phyloP scores from a whole-genome alignment of 768 basidiomycete species.

The Lanmaoa rubissima region DNA sequence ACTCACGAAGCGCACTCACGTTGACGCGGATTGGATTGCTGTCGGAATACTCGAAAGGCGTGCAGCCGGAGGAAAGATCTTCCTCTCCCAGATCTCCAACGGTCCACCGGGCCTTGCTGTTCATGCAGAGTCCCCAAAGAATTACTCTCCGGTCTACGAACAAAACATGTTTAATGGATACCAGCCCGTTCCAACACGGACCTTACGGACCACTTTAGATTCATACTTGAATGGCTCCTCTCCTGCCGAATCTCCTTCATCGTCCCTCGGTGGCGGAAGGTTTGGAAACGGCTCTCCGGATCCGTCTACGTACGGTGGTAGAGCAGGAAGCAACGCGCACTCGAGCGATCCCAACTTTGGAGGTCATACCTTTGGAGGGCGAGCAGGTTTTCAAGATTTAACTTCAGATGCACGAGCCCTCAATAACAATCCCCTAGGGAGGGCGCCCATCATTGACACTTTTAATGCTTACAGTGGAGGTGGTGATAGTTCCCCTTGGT shows the following conservation, averaged over 20 bases:
- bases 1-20: conserved; percentile 75
- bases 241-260: conserved; percentile 68
- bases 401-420: conserved; percentile 40
- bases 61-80: conserved; percentile 56
- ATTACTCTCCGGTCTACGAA: conserved; percentile 39
- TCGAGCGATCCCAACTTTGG: conserved; percentile 37
- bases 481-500: conserved; percentile 35
- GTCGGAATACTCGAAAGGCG: conserved; percentile 58
- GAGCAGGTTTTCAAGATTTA: conserved; percentile 41
- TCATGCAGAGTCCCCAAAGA: conserved; percentile 49
- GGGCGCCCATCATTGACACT: conserved; percentile 38
- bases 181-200: conserved; percentile 65
- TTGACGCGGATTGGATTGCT: conserved; percentile 67
- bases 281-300: conserved; percentile 72
- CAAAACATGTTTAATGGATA: conserved; percentile 45
- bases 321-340: conserved; percentile 38
- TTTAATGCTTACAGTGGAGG: conserved; percentile 37
- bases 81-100: conserved; percentile 50
- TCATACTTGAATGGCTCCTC: conserved; percentile 54
- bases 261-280: conserved; percentile 62
- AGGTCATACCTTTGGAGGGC: conserved; percentile 34
- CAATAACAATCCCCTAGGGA: conserved; percentile 32
- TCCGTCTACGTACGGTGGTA: conserved; percentile 52
- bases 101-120: conserved; percentile 56
- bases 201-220: conserved; percentile 65